phyloP scores from a whole-genome alignment of 1,139 yeast genomes.

The Candida labiduridarum region DNA sequence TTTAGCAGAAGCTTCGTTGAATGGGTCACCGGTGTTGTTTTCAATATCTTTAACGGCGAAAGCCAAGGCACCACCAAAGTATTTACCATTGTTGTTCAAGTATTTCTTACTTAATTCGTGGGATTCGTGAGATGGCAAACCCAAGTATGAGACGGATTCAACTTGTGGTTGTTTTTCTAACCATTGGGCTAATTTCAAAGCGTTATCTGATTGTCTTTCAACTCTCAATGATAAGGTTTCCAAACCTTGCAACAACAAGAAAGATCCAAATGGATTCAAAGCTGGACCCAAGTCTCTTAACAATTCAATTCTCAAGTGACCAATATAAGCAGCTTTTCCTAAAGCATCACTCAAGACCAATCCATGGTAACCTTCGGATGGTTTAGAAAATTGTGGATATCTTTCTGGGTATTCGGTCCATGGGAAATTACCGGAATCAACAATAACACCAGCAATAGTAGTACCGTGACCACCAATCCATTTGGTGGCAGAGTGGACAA shows the following conservation, averaged over 20 bases:
- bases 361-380: constrained; percentile 94
- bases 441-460: constrained; percentile 88
- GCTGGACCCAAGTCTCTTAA: constrained; percentile 92
- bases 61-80: constrained; percentile 82
- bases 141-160: constrained; percentile 89
- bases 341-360: constrained; percentile 77
- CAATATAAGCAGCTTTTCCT: constrained; percentile 78
- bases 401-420: constrained; percentile 85
- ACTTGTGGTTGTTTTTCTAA: constrained; percentile 76
- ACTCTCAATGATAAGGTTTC: constrained; percentile 93
- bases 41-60: constrained; percentile 79
- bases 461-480: constrained; percentile 99
- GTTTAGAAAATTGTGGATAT: constrained; percentile 88
- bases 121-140: constrained; percentile 79
- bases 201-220: constrained; percentile 86
- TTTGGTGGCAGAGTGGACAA: constrained; percentile 90
- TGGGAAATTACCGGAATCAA: constrained; percentile 91
- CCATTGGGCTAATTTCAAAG: constrained; percentile 78
- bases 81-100: constrained; percentile 57
- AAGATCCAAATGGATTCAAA: constrained; percentile 85
- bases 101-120: constrained; percentile 85
- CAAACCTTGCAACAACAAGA: constrained; percentile 84
- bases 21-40: constrained; percentile 50
- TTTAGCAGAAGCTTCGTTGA: constrained; percentile 73
- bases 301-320: constrained; percentile 80